phyloP scores from a whole-genome alignment of 345 rosid genomes.

The Hirschfeldia incana region DNA sequence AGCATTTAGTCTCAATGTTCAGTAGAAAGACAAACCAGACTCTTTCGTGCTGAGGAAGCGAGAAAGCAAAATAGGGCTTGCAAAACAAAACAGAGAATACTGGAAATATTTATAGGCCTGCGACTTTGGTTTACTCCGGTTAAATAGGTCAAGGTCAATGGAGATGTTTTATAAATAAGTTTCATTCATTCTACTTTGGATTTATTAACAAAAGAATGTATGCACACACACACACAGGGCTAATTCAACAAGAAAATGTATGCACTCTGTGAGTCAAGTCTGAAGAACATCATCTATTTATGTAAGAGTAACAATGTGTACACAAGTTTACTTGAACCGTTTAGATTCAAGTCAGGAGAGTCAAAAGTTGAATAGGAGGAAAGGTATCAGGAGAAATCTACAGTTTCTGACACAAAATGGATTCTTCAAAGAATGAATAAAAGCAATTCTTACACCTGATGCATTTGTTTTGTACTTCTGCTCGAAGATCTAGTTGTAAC shows the following conservation, averaged over 20 bases:
- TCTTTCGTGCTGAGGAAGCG: background rate
- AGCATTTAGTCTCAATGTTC: background rate
- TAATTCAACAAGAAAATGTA: slow-evolving; percentile 47
- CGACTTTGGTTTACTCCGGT: background rate
- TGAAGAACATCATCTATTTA: background rate
- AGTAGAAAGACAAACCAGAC: background rate
- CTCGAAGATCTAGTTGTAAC: slow-evolving; percentile 31
- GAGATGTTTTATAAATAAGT: no score
- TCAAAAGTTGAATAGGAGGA: slow-evolving; percentile 12
- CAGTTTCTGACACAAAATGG: slow-evolving; percentile 14
- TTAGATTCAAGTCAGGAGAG: slow-evolving; percentile 8
- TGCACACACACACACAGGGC: slow-evolving; percentile 18
- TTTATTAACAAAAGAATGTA: background rate
- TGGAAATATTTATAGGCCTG: background rate
- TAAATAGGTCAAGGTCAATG: background rate
- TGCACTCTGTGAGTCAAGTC: slow-evolving; percentile 38
- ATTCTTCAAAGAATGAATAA: slow-evolving; percentile 28
- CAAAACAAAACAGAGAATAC: background rate
- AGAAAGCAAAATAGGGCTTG: background rate
- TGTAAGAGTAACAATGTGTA: slow-evolving; percentile 28
- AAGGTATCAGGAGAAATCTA: slow-evolving; percentile 5
- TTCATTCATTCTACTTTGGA: background rate
- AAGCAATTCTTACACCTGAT: slow-evolving; percentile 28
- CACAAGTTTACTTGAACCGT: slow-evolving; percentile 15
- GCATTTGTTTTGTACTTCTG: slow-evolving; percentile 22